Base-by-base conservation (phyloP, 2,329 filamentous ascomycete genomes). In the Pyricularia sp. region DNA sequence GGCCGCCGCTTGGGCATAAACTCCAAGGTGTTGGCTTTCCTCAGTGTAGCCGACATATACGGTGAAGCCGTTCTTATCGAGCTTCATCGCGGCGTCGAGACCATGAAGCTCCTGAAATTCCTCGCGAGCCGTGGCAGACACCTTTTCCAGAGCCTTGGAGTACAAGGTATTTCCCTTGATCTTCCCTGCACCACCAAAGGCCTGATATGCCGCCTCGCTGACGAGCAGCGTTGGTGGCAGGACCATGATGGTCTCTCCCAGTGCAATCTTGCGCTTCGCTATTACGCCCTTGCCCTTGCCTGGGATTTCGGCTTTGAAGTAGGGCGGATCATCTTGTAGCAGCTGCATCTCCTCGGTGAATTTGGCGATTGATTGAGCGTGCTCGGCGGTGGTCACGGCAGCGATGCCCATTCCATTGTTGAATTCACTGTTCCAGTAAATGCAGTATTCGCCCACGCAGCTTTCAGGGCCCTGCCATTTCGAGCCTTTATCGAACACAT, bases 251-350 rank as follows among this genome's bases (percentile, higher is more conserved):
- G 70, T 68, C 65, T 78, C 77, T 28, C 75, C 76, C 22, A 69
- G 71, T 13, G 59, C 66, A 49, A 78, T 76, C 4, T 70, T 71
- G 12, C 72, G 65, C 65, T 73, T 74, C 22, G 76, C 76, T 12
- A 77, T 66, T 35, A 78, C 66, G 0, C 76, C 77, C 2, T 70
- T 65, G 0, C 75, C 76, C 57, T 78, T 78, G 1, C 73, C 74
- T 0, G 71, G 67, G 1, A 78, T 66, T 2, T 74, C 66, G 6
- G 68, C 69, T 1, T 65, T 66, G 55, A 72, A 68, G 59, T 72
- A 77, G 0, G 74, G 71, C 9, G 55, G 63, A 3, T 64, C 33
- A 8, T 30, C 40, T 8, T 22, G 31, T 22, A 40, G 13, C n/a
- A 22, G 28, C 12, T 33, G 49, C 26, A 1, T 67, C 66, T 3